A percentile compares a stretch with the other conserved stretches of the same genome.
Evolutionary conservation across 179 eudicot genomes (phyloP).

Genomic region (Beta corolliflora): DNA sequence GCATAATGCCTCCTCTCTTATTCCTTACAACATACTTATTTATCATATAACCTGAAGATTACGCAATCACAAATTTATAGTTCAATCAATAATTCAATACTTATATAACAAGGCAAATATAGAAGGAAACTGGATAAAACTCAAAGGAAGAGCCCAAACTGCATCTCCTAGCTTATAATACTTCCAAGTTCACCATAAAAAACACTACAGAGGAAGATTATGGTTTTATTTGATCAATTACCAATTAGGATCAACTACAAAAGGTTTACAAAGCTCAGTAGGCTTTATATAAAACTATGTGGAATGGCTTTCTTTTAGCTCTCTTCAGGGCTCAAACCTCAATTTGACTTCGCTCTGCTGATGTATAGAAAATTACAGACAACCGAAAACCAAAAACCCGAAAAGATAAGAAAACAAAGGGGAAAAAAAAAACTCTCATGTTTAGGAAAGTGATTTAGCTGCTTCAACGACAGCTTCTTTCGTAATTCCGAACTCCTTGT

Average conservation of each 20-base stretch:
- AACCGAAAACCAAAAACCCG: conserved; percentile 23
- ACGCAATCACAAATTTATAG: too few relatives aligned
- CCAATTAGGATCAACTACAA: conserved; percentile 15
- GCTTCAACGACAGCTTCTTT: conserved; percentile 87
- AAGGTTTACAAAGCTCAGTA: conserved; percentile 17
- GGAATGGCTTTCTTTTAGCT: not conserved
- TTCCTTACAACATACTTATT: too few relatives aligned
- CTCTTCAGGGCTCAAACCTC: conserved; percentile 18
- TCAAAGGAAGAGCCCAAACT: not conserved
- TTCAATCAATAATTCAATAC: too few relatives aligned
- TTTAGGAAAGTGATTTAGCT: conserved; percentile 67
- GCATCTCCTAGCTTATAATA: not conserved
- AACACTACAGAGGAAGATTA: not conserved
- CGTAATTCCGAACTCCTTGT: conserved; percentile 91
- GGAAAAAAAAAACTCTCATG: not conserved
- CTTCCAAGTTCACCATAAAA: not conserved
- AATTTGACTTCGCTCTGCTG: conserved; percentile 18
- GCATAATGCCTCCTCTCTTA: too few relatives aligned
- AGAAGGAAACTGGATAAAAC: too few relatives aligned
- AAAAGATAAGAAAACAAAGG: conserved; percentile 5
- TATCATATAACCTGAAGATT: too few relatives aligned
- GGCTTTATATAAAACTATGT: not conserved
- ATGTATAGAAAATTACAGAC: not conserved
- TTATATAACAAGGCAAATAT: too few relatives aligned
- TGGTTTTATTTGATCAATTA: not conserved